phyloP scores from a whole-genome alignment of 306 rosid species.

The Aeschynomene evenia region DNA sequence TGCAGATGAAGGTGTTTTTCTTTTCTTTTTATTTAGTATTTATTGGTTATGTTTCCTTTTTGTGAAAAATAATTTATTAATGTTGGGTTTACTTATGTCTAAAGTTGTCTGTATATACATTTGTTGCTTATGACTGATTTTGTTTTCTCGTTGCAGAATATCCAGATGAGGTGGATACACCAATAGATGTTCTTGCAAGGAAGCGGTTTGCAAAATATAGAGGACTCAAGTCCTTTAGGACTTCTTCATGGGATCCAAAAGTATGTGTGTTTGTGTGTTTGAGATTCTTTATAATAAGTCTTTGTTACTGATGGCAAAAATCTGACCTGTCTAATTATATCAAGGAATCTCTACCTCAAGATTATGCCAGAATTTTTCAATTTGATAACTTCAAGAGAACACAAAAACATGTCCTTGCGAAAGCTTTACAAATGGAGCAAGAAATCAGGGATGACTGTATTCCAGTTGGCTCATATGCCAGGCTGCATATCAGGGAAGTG shows the following conservation, averaged over 20 bases:
- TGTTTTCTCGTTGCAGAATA: constrained; percentile 52
- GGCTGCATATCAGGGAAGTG: constrained; percentile 76
- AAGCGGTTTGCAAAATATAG: constrained; percentile 88
- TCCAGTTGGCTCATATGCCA: constrained; percentile 60
- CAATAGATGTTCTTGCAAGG: constrained; percentile 79
- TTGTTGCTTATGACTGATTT: constrained; percentile 14
- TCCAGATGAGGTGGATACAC: constrained; percentile 98
- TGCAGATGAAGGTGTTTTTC: constrained; percentile 77
- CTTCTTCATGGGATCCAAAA: constrained; percentile 96
- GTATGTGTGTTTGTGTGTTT: constrained; percentile 42
- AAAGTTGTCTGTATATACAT: not conserved
- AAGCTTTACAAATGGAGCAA: constrained; percentile 65
- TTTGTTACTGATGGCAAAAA: not conserved
- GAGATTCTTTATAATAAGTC: constrained; percentile 6
- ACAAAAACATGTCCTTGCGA: constrained; percentile 79
- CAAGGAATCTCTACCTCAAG: constrained; percentile 94
- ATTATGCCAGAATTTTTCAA: constrained; percentile 79
- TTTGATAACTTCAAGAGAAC: constrained; percentile 69
- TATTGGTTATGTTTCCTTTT: not conserved
- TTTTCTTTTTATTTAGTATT: constrained; percentile 1
- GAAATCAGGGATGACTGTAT: constrained; percentile 57
- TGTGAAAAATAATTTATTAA: not conserved
- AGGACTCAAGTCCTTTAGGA: constrained; percentile 95
- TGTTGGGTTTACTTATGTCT: not conserved
- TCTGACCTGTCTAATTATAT: constrained; percentile 30